Base-by-base conservation (phyloP, 2,329 filamentous ascomycete genomes). In the Aspergillus ochraceoroseus region DNA sequence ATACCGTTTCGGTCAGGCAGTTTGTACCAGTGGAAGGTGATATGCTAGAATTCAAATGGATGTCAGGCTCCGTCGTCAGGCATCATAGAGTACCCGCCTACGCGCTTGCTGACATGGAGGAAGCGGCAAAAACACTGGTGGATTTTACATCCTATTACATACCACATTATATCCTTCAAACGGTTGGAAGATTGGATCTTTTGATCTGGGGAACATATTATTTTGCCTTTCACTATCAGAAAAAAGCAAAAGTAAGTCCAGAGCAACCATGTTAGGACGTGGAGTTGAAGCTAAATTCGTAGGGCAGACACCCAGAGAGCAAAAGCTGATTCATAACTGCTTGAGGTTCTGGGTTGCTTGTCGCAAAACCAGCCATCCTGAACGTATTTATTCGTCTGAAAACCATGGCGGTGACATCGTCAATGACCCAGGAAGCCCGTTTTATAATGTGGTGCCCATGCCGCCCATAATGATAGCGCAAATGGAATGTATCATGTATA, bases 401-500 rank as follows among this genome's bases (percentile, higher is more conserved):
- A 32, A 18, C 5, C 25, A 39, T 19, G 41, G 41, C 9, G 20
- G 35, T 13, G 28, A 18, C 6, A 26, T 23, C 4, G 41, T 44
- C 12, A 13, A 44, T 35, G 36, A 44, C 26, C 32, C 31, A 5
- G 17, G 9, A 7, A 44, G 31, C 35, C 41, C 31, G 18, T 44
- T 34, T 23, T 37, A 44, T 27, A 37, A 22, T 9, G 28, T 35
- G 20, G 36, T 44, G 14, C 41, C 41, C 7, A 44, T 44, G 25
- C 41, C 41, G 5, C 18, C 26, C 8, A 44, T 44, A 18, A 44
- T 44, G 41, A 44, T 39, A 32, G 29, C 41, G 18, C 41, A 44
- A 19, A 44, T 44, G 41, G 41, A 44, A 30, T 44, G 41, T 28
- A 44, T 44, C 26, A 44, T 44, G 41, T 44, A 44, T 27, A 44